Base-by-base conservation (phyloP, 225 moss, liverwort and hornwort genomes). In the Pleurozium schreberi region DNA sequence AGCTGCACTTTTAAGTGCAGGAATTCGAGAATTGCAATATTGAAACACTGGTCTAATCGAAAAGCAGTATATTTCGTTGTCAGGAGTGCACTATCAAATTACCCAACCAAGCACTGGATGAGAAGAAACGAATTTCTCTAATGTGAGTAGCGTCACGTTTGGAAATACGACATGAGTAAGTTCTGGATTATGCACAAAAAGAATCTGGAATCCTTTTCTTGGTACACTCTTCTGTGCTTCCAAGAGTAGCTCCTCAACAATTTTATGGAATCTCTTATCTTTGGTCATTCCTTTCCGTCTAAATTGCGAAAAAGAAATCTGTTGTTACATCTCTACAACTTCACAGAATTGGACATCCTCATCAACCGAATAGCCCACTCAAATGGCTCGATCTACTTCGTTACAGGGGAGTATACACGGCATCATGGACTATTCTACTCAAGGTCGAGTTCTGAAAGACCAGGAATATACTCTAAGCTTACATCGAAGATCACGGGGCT, bases 401-500 rank as follows among this genome's bases (percentile, higher is more conserved):
- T 87, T 64, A 80, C 79, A 64, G 30, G 78, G 11, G 63, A 63
- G 73, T 73, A 12, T 53, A 23, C 76, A 85, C 19, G 62, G 69
- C 52, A 86, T 27, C 64, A 16, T 75, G 60, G 16, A 38, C 89
- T 80, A 55, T 55, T 38, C 69, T 89, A 91, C 81, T 93, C 90
- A 12, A 73, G 80, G 38, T 92, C 93, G 55, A 94, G 21, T 65
- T 88, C 92, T 74, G 94, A 90, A 64, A 94, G 42, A 57, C 94
- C 94, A 82, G 94, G 94, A 71, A 94, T 93, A 50, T 94, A 94
- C 38, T 84, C n/a, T 88, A 94, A 90, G 84, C 87, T 89, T 12
- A 94, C 93, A 43, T 94, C 94, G 89, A 94, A 94, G 66, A 94
- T 75, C 53, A 94, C 94, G 53, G 94, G 93, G 63, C 94, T 93